Conservation (phyloP, 1,284 basidiomycete species). For the Earliella scabrosa region DNA sequence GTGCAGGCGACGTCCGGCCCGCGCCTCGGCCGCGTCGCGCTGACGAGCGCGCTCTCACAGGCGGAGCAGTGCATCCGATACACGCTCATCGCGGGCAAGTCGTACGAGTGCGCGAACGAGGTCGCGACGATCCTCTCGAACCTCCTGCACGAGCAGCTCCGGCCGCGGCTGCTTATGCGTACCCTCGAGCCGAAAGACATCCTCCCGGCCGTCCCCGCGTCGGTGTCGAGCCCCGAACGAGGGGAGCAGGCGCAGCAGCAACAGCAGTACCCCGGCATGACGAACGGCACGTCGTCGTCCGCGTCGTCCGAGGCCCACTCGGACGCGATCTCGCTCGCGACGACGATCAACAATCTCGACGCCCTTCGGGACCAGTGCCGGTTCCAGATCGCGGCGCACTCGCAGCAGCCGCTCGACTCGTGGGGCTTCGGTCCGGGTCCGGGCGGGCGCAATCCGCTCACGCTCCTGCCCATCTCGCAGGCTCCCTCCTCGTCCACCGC, state of each 20-base stretch:
- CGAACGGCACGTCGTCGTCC: slow-evolving; percentile 1
- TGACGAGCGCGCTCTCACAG: slow-evolving; percentile 43
- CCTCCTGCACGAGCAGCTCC: slow-evolving; percentile 38
- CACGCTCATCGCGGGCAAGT: slow-evolving; percentile 51
- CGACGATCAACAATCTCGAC: slow-evolving; percentile 24
- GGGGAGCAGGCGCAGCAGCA: not conserved
- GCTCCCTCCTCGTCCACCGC: not conserved
- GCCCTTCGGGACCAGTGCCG: slow-evolving; percentile 25
- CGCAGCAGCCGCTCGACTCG: slow-evolving; percentile 11
- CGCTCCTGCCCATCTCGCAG: not conserved
- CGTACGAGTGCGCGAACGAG: slow-evolving; percentile 55
- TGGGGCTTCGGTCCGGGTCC: slow-evolving; percentile 10
- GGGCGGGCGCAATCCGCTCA: not conserved
- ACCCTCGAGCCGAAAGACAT: slow-evolving; percentile 31
- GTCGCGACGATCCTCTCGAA: slow-evolving; percentile 47
- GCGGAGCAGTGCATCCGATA: slow-evolving; percentile 52
- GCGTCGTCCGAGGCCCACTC: slow-evolving; percentile 4
- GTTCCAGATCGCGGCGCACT: slow-evolving; percentile 7
- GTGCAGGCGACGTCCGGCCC: slow-evolving; percentile 53
- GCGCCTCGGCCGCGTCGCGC: slow-evolving; percentile 38
- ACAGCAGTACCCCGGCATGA: not conserved
- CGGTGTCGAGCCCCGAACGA: not conserved
- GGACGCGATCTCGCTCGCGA: slow-evolving; percentile 20
- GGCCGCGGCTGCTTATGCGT: slow-evolving; percentile 34
- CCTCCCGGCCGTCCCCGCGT: slow-evolving; percentile 4